These are phyloP conservation scores for Metroxylon sagu DNA, from an alignment of 176 grass and related monocot genomes.

Conservation along the genomic window DNA sequence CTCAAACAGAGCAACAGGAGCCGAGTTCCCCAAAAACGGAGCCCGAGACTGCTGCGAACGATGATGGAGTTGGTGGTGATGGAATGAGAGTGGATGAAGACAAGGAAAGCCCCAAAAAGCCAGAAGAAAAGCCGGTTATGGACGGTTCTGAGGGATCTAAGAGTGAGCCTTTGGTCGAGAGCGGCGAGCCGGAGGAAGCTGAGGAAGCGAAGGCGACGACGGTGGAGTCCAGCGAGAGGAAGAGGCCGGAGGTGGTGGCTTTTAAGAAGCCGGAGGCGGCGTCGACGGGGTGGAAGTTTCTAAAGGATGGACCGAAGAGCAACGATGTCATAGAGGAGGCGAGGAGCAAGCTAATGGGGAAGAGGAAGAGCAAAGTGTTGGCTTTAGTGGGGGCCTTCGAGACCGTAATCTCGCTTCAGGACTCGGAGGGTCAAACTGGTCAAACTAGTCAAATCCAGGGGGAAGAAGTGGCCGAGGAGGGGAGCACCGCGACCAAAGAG, in stretches of 20 bases:
- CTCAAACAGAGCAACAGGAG: background rate
- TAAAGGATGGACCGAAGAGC: slow-evolving; percentile 36
- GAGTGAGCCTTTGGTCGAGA: background rate
- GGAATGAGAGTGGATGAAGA: background rate
- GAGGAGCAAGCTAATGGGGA: slow-evolving; percentile 58
- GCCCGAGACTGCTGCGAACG: background rate
- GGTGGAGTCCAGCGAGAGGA: slow-evolving; percentile 8
- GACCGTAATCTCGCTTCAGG: slow-evolving; percentile 47
- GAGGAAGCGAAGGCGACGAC: slow-evolving; percentile 17
- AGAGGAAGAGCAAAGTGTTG: slow-evolving; percentile 75
- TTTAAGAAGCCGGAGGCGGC: slow-evolving; percentile 1
- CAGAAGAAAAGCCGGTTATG: background rate
- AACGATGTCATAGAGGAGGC: slow-evolving; percentile 61
- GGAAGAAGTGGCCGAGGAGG: too few relatives aligned
- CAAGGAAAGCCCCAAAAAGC: background rate
- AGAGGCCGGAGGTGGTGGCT: too few relatives aligned
- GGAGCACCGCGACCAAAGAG: too few relatives aligned
- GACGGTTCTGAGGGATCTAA: background rate
- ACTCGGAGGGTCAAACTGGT: background rate
- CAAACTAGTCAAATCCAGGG: too few relatives aligned
- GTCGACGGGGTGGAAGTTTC: slow-evolving; percentile 14
- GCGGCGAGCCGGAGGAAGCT: slow-evolving; percentile 7
- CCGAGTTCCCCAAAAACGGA: background rate
- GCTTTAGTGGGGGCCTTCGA: slow-evolving; percentile 81
- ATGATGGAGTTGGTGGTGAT: background rate